Base-by-base conservation (phyloP, 805 yeast genomes). In the Wickerhamomyces queroliae region DNA sequence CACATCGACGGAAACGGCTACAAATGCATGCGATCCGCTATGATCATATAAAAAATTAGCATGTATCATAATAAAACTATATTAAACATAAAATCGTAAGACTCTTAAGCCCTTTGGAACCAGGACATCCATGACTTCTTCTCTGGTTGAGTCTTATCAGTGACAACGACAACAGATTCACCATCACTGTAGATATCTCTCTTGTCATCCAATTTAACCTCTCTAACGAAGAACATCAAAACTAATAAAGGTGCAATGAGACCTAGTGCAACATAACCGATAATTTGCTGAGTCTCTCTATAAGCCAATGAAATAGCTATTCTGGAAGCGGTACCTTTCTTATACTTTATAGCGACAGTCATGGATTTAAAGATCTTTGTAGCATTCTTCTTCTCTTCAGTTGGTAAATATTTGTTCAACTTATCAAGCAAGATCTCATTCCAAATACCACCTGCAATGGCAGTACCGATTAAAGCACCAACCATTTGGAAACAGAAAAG, bases 391-490 rank as follows among this genome's bases (percentile, higher is more conserved):
- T 44, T 33, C 6, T 41, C 44, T 18, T 35, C 52, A 0, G 19
- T 50, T 23, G 63, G 63, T 24, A 56, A 43, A 35, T 53, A 43
- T 19, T 45, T 34, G 13, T 44, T 31, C 20, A 56, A 28, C 40
- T 52, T 53, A 15, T 35, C 17, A 9, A 53, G 19, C 10, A 49
- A 44, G 33, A 55, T 38, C 10, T 48, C 28, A 43, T 54, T 56
- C 63, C 63, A 58, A 30, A 53, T 46, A 40, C 55, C 58, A 38
- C 58, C 58, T 23, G 56, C 48, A 37, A 56, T 48, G 24, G 56
- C 49, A 21, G 53, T 46, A 27, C 63, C 63, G 27, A 55, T 51
- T 31, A 56, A 40, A 17, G 61, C 49, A 33, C 61, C 63, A 21
- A 55, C 42, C 21, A 55, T 48, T 31, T 39, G 42, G 48, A 54